Evolutionary conservation across 371 early-diverging fungal genomes (phyloP), one percentile per base, ranked within the genome.

Genomic region (Choanephora cucurbitarum): DNA sequence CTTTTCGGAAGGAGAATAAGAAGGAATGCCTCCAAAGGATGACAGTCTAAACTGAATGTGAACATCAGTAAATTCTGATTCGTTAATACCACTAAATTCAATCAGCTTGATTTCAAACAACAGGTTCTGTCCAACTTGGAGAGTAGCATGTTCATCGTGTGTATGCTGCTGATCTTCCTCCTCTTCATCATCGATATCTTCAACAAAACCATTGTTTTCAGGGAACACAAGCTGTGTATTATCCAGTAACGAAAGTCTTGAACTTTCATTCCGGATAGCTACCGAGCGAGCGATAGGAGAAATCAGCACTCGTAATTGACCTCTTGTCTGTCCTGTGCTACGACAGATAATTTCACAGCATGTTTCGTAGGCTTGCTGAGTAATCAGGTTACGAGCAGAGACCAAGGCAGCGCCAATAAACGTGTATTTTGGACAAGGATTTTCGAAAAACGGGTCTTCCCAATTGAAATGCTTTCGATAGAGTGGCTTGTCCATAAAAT

Each of bases 21-120:
- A 44, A 13, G 63, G 48, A 13, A 75, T 64, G 18, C 72, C 70
- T 11, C 84, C 86, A 72, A 90, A 85, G 3, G 84, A 83, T 3
- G 84, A 84, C 0, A 86, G 63, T 48, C 86, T 81, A 68, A 91
- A 87, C 48, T 92, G 93, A 31, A 87, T 84, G 62, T 95, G 95
- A 11, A 93, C 85, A 47, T 88, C 81, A 15, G 88, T 87, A 60
- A 78, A 87, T 48, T 88, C 84, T 10, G 66, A 54, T 69, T 92
- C 93, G 31, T 62, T 71, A 1, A 95, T 59, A 1, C 92, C 93
- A 10, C 71, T 80, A 6, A 93, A 58, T 18, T 88, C 82, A 15
- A 86, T 51, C 7, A 95, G 55, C 7, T 81, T 78, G 9, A 93
- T 77, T 52, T 92, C 92, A 60, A 95, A 89, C 18, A 85, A 57